Base-by-base conservation (phyloP, 352 stramenopile genomes). In the Pythium aquatile region DNA sequence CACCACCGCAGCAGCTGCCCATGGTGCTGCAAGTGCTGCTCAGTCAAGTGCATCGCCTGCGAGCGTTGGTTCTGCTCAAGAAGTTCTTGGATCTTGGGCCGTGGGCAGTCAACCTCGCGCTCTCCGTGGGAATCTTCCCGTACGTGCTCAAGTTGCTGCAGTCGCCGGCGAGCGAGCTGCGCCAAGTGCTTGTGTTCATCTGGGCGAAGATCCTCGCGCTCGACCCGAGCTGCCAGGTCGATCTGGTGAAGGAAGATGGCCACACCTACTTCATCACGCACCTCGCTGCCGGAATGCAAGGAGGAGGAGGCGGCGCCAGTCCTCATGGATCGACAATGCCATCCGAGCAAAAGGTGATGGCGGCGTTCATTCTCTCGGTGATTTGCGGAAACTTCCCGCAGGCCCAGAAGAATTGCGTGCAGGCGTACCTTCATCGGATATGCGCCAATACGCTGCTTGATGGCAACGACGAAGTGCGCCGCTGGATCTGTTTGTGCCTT, bases 141-240 rank as follows among this genome's bases (percentile, higher is more conserved):
- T 99, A 99, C 65, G 97, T 99, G 10, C 82, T 99, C 30, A 99
- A 99, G 74, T 76, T 99, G 8, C 76, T 99, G 10, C 94, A 98
- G 73, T 98, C 90, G 52, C 89, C 96, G 10, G 94, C 96, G 7
- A 92, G 84, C 35, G 97, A 99, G 64, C 94, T 99, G 40, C 97
- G 97, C 9, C 94, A 98, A 55, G 90, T 99, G 6, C 81, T 99
- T 13, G 92, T 96, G 9, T 94, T 93, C 49, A 94, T 96, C 56
- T 96, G 87, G 87, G 85, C 96, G 26, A 98, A 96, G 66, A 98
- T 99, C 32, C 72, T 99, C 5, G 86, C 85, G 20, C 93, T 99
- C 48, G 98, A 99, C 68, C 73, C 84, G n/a, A 98, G 91, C 47
- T 99, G 96, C 65, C 87, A 98, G 69, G 78, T 91, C 24, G 97